These are phyloP conservation scores for Talaromyces proteolyticus DNA, from an alignment of 495 filamentous ascomycete genomes.

Conservation along the genomic window DNA sequence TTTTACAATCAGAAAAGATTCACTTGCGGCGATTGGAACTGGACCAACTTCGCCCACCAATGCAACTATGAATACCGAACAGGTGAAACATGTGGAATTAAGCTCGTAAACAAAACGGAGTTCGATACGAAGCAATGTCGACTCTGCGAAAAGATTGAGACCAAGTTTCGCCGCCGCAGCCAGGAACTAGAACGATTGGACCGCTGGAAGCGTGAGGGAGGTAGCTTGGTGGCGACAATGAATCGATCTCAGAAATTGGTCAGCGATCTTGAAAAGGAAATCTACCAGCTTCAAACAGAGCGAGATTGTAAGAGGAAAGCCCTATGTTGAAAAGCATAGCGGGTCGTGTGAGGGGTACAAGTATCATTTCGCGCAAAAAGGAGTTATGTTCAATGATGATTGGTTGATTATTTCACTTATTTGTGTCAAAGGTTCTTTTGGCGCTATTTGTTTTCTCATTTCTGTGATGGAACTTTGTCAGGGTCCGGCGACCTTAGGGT, in stretches of 20 bases:
- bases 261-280: slow-evolving; percentile 54
- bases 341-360: not conserved
- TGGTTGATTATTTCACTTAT: slow-evolving; percentile 1
- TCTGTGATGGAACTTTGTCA: not conserved
- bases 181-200: slow-evolving; percentile 73
- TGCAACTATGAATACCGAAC: slow-evolving; percentile 96
- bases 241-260: slow-evolving; percentile 66
- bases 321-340: slow-evolving; percentile 18
- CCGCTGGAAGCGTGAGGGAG: slow-evolving; percentile 72
- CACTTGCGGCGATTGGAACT: slow-evolving; percentile 86
- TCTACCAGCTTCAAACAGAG: slow-evolving; percentile 43
- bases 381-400: not conserved
- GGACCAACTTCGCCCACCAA: slow-evolving; percentile 90
- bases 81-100: slow-evolving; percentile 97
- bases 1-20: slow-evolving; percentile 54
- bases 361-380: not conserved
- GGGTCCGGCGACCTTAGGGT: not conserved
- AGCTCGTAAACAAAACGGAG: slow-evolving; percentile 71
- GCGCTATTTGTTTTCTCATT: not conserved
- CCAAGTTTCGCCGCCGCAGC: slow-evolving; percentile 69
- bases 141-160: slow-evolving; percentile 86
- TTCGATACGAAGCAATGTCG: slow-evolving; percentile 59
- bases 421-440: not conserved
- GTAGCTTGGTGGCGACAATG: slow-evolving; percentile 71
- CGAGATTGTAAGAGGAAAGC: slow-evolving; percentile 30